Base-by-base conservation (phyloP, 208 protist species). In the Acanthamoeba lenticulata region DNA sequence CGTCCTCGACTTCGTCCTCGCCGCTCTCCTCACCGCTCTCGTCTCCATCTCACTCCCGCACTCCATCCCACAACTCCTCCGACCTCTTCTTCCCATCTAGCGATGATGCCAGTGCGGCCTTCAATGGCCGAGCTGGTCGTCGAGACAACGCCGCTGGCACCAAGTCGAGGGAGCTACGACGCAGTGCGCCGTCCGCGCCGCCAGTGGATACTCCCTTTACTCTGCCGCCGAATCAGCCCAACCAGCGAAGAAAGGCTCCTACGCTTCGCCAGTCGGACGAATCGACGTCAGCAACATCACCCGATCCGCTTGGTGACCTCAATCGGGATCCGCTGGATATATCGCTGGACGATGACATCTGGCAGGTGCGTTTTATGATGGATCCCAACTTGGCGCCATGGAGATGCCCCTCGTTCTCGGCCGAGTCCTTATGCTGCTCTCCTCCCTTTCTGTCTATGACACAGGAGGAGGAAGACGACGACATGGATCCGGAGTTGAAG, bases 401-500 rank as follows among this genome's bases (percentile, higher is more conserved):
- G 5, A 5, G 5, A 15, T 52, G 15, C 45, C 45, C 45, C 15
- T 52, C 15, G 45, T 52, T 52, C 15, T 15, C 9, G 45, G 45
- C 45, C 45, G 45, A 52, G 15, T 52, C n/a, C n/a, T n/a, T n/a
- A n/a, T n/a, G n/a, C n/a, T n/a, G n/a, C n/a, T n/a, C n/a, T n/a
- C n/a, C n/a, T n/a, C n/a, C n/a, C n/a, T 34, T 69, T 6, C 9
- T 90, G 4, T 27, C 36, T 13, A 32, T 81, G 24, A 0, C 44
- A 60, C 11, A 47, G 57, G 44, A 62, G 36, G 90, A 94, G 27
- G 44, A 72, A 7, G 44, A 45, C 5, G 90, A 94, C 38, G 90
- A 77, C 19, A 74, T 94, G 45, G 90, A 94, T 38, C 90, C 90
- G 49, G 69, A 94, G 42, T 44, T 94, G 32, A 94, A 86, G 90